Base-by-base conservation (phyloP, 1,284 basidiomycete genomes). In the Leucoagaricus sp. region DNA sequence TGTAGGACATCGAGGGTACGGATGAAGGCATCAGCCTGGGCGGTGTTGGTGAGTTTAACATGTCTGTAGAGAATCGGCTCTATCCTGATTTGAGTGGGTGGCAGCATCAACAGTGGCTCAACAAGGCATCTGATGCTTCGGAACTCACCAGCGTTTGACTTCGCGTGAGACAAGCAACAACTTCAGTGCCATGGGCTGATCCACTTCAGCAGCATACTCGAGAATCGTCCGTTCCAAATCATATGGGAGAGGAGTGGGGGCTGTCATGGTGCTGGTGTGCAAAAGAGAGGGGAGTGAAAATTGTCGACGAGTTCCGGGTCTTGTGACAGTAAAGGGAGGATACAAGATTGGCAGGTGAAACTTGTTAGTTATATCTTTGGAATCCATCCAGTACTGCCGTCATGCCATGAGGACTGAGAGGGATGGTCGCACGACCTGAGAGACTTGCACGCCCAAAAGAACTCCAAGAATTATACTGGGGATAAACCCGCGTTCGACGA, bases 1-100 rank as follows among this genome's bases (percentile, higher is more conserved):
- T 58, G 57, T 2, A 49, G n/a, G 23, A 40, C 46, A 34, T 61
- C 55, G 29, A 63, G 46, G 17, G 60, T 59, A 40, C 53, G 60
- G 5, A 63, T 59, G 41, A 63, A 60, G 10, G 57, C 49, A 28
- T 57, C 55, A 29, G 55, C 42, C 28, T 57, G 55, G 4, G 49
- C 44, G 17, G 31, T 26, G 19, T 45, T 36, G 23, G 33, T 41
- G 21, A 57, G 40, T 25, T 33, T 52, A 44, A 57, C 26, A 31
- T 57, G 49, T 38, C 55, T 41, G 19, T 57, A 57, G 26, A 57
- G 44, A 3, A 51, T 46, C n/a, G 55, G 55, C 25, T 57, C 55
- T 17, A 51, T 42, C 55, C 55, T 57, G 26, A 4, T 25, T 15
- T 12, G n/a, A 23, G 33, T 23, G 9, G 33, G 4, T 7, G 15